Percentiles rank a stretch among this genome's conserved stretches.
Conservation (phyloP, 179 eudicot genomes). For the Beta macrorhiza region DNA sequence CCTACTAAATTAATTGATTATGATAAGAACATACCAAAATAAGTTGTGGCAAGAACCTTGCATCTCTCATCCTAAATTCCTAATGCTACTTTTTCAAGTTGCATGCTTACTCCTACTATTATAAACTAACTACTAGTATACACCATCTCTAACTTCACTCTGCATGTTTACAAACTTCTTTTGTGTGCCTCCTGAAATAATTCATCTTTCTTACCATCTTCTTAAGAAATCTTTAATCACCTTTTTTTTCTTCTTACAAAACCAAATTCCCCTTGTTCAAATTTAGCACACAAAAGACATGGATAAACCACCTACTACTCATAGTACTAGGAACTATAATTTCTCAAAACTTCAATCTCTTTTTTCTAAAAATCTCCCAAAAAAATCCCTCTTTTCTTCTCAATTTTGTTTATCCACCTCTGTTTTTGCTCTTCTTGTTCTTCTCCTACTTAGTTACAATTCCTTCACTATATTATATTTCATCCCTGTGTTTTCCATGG, state of each 20-base stretch:
- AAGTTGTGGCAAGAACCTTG: background rate
- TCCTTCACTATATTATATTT: conserved; percentile 45
- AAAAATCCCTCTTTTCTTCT: conserved; percentile 39
- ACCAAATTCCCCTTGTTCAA: background rate
- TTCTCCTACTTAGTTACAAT: conserved; percentile 51
- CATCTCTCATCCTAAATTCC: conserved; percentile 10
- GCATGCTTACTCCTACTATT: background rate
- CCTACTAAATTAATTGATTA: background rate
- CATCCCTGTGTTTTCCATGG: conserved; percentile 26
- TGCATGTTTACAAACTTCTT: background rate
- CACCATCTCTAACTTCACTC: background rate
- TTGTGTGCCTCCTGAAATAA: conserved; percentile 1
- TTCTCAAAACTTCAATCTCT: conserved; percentile 26
- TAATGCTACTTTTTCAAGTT: background rate
- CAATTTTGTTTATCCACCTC: conserved; percentile 37
- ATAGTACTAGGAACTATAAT: conserved; percentile 5
- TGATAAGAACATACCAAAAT: background rate
- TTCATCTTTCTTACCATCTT: background rate
- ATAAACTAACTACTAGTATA: no score
- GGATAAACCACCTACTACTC: conserved; percentile 25
- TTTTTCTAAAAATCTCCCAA: conserved; percentile 25
- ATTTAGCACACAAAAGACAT: conserved; percentile 21
- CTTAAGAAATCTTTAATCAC: background rate
- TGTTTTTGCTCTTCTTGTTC: conserved; percentile 37
- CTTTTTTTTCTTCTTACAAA: background rate